Evolutionary conservation across 345 rosid species (phyloP).

Genomic region (Moringa oleifera): DNA sequence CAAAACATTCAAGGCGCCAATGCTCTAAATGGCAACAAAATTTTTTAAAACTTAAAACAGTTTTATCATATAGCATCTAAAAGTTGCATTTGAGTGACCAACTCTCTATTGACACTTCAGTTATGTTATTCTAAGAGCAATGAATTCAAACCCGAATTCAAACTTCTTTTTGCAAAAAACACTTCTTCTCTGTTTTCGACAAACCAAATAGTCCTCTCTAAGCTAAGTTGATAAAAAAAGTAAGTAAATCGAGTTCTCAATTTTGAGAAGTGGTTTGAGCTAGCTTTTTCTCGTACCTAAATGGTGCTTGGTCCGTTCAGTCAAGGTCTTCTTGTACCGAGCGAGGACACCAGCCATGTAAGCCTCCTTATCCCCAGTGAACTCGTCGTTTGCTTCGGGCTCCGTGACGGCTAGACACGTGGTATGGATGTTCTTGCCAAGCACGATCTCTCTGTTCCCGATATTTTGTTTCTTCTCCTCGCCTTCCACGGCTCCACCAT

Average conservation of each 20-base stretch:
- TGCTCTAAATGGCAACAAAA: no score
- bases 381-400: constrained; percentile 82
- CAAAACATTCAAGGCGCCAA: no score
- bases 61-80: no score
- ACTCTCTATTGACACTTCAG: no score
- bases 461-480: constrained; percentile 16
- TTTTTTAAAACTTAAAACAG: no score
- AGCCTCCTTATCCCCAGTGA: constrained; percentile 90
- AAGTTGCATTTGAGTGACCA: no score
- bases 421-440: constrained; percentile 81
- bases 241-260: no score
- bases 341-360: constrained; percentile 94
- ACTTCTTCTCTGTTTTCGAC: not conserved
- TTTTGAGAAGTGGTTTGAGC: no score
- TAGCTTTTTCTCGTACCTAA: constrained; percentile 35
- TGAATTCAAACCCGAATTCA: no score
- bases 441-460: constrained; percentile 56
- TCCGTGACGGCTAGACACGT: constrained; percentile 80
- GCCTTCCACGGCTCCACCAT: constrained; percentile 3
- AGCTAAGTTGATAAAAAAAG: not conserved
- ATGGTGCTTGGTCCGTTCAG: constrained; percentile 77
- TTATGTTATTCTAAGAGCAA: no score
- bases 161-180: not conserved
- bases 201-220: not conserved
- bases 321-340: constrained; percentile 67